A percentile compares a stretch with the other conserved stretches of the same genome.
Evolutionary conservation across 2,329 filamentous ascomycete genomes (phyloP).

Genomic region (Fusarium sp.): DNA sequence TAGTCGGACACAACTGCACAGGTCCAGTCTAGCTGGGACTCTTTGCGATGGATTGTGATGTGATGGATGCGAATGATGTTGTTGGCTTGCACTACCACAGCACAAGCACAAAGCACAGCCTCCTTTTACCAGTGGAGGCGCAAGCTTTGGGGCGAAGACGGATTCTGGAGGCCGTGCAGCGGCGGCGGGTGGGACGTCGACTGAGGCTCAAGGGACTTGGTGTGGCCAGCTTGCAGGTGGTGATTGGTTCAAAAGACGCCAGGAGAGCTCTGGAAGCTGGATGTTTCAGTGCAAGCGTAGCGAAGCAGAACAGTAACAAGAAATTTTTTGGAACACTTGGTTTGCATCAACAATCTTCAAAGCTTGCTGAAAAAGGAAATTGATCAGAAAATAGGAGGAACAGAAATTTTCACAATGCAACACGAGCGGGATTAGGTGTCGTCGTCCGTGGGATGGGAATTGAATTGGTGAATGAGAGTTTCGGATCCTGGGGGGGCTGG

Average conservation of each 20-base stretch:
- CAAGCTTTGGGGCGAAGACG: slow-evolving; percentile 7
- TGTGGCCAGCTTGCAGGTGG: slow-evolving; percentile 44
- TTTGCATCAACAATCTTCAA: neutral
- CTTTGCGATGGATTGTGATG: slow-evolving; percentile 17
- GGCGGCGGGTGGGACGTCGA: slow-evolving; percentile 31
- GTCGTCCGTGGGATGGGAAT: slow-evolving; percentile 3
- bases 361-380: neutral
- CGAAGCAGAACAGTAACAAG: neutral
- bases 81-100: slow-evolving; percentile 15
- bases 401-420: slow-evolving; percentile 9
- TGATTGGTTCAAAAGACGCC: slow-evolving; percentile 36
- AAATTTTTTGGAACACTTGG: neutral
- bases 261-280: slow-evolving; percentile 10
- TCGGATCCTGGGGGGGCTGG: slow-evolving; percentile 16
- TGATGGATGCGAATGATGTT: slow-evolving; percentile 15
- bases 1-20: slow-evolving; percentile 1
- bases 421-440: slow-evolving; percentile 6
- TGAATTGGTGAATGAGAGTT: neutral
- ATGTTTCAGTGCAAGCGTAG: slow-evolving; percentile 14
- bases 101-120: slow-evolving; percentile 31
- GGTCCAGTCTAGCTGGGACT: slow-evolving; percentile 29
- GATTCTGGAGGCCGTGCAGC: slow-evolving; percentile 35
- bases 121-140: slow-evolving; percentile 25
- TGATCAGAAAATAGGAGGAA: neutral
- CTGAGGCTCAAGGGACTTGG: slow-evolving; percentile 41